A percentile compares a stretch with the other conserved stretches of the same genome.
Conservation (phyloP, 148 eudicot species). For the Chenopodium quinoa region DNA sequence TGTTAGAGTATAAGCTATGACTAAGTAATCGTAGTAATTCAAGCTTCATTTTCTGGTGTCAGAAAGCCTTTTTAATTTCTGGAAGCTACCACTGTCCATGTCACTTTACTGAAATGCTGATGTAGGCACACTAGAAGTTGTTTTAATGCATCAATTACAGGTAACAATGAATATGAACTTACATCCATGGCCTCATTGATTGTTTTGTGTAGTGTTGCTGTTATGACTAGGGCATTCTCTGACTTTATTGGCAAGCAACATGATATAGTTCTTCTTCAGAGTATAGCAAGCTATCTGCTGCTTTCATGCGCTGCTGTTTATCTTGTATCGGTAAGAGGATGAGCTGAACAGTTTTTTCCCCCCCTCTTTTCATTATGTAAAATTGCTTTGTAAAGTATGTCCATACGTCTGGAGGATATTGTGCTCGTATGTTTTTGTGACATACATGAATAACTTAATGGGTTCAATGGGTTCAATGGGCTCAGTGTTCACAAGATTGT, state of each 20-base stretch:
- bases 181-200: neutral
- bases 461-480: neutral
- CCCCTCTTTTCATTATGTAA: no score
- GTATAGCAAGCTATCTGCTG: slow-evolving; percentile 72
- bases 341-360: neutral
- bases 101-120: neutral
- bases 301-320: slow-evolving; percentile 85
- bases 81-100: neutral
- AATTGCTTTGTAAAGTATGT: neutral
- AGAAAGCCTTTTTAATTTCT: neutral
- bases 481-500: neutral
- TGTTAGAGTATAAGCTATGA: neutral
- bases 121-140: neutral
- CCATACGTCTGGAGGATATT: neutral
- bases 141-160: neutral
- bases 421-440: neutral
- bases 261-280: slow-evolving; percentile 68
- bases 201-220: slow-evolving; percentile 72
- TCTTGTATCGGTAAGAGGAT: slow-evolving; percentile 61
- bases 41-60: neutral
- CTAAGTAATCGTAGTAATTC: neutral
- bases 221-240: slow-evolving; percentile 92
- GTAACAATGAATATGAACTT: neutral
- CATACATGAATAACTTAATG: neutral
- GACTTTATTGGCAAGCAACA: slow-evolving; percentile 41